Base-by-base conservation (phyloP, 257 asterid genomes). In the Agastache rugosa region DNA sequence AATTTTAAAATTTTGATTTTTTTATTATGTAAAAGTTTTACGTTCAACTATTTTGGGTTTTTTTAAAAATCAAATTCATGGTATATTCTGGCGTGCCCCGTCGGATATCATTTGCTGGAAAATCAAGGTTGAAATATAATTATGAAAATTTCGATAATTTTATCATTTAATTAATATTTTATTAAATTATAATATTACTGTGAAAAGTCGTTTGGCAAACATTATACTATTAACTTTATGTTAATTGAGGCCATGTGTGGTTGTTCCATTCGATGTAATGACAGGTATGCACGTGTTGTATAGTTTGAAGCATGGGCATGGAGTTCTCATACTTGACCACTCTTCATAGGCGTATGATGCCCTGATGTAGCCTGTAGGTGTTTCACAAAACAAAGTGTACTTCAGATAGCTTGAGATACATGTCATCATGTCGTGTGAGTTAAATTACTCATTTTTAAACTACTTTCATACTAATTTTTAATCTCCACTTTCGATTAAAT, bases 401-500 rank as follows among this genome's bases (percentile, higher is more conserved):
- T 63, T 41, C 20, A 23, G 12, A n/a, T 25, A 22, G 45, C 31
- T 29, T 12, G 15, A 11, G 44, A 60, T 48, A 11, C 11, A 29
- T 69, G 10, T n/a, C 34, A 63, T 44, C 63, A 68, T 63, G 25
- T 41, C 11, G 9, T n/a, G 2, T 35, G 27, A 68, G 67, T 37
- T 68, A 53, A 45, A 60, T 39, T 50, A 55, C 39, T 19, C 44
- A 70, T 71, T 51, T 35, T 54, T 35, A 23, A 50, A 64, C 60
- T 62, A 31, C 19, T 68, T 53, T 56, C 37, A 12, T 58, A 25
- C 1, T 58, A n/a, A n/a, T n/a, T 34, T 5, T 5, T 4, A n/a
- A 8, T 29, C 12, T 9, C 5, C 44, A 27, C 29, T 48, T 47
- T 67, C 60, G 8, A 67, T 67, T 67, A 67, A 29, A 8, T 17